Conservation (phyloP, 176 grass and related monocot genomes). For the Elymus sibiricus region DNA sequence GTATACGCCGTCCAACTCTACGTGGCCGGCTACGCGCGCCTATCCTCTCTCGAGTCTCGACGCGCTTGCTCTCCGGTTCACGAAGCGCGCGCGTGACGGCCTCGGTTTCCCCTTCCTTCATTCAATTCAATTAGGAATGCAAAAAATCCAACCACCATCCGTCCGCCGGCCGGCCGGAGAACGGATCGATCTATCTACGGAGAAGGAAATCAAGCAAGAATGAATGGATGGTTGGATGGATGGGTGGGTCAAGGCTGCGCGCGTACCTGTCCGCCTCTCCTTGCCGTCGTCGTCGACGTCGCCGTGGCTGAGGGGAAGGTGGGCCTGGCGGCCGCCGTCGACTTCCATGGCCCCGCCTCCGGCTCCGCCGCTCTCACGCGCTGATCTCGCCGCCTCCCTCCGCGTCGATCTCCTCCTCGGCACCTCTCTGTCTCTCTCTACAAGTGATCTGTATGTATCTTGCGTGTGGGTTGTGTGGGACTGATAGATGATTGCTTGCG, state of each 20-base stretch:
- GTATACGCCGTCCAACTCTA: neutral
- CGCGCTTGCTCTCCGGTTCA: neutral
- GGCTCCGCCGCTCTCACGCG: neutral
- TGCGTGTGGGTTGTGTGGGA: neutral
- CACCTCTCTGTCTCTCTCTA: too few species aligned
- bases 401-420: neutral
- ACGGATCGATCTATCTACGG: neutral
- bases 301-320: constrained; percentile 26
- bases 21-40: neutral
- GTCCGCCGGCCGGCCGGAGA: neutral
- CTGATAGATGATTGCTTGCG: neutral
- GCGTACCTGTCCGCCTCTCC: constrained; percentile 56
- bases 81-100: constrained; percentile 16
- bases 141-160: neutral
- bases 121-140: neutral
- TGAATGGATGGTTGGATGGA: neutral
- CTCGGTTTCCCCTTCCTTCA: neutral
- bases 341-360: constrained; percentile 29
- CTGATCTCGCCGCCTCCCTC: neutral
- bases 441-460: too few species aligned
- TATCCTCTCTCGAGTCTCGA: neutral
- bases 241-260: neutral
- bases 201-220: neutral
- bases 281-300: constrained; percentile 70
- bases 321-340: neutral